A percentile compares a stretch with the other conserved stretches of the same genome.
phyloP scores from a whole-genome alignment of 495 filamentous ascomycete genomes.

The Margaritispora aquatica region DNA sequence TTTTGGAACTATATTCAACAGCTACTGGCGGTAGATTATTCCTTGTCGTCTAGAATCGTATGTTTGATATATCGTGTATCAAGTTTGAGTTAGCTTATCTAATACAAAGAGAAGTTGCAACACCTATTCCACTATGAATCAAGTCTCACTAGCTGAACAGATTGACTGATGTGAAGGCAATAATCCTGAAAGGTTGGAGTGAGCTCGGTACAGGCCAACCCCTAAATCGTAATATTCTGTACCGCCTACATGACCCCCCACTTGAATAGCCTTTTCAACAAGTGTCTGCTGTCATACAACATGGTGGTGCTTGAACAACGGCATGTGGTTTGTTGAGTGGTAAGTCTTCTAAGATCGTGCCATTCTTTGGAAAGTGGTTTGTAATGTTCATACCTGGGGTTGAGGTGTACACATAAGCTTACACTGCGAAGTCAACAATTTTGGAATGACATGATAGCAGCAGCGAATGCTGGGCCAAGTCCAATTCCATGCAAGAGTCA shows the following conservation, averaged over 20 bases:
- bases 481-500: constrained; percentile 39
- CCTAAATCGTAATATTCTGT: constrained; percentile 39
- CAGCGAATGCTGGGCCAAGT: constrained; percentile 41
- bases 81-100: too few species aligned
- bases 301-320: constrained; percentile 63
- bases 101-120: constrained; percentile 40
- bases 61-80: too few species aligned
- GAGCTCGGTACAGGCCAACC: constrained; percentile 42
- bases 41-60: too few species aligned
- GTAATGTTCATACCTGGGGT: not conserved
- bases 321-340: constrained; percentile 54
- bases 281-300: constrained; percentile 56
- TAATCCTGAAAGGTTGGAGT: constrained; percentile 61
- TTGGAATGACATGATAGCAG: constrained; percentile 49
- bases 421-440: constrained; percentile 38
- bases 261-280: constrained; percentile 63
- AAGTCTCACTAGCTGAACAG: constrained; percentile 49
- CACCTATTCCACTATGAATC: too few species aligned
- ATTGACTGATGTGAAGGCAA: constrained; percentile 43
- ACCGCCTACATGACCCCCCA: constrained; percentile 54
- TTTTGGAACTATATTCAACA: constrained; percentile 61
- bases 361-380: constrained; percentile 58
- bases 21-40: too few species aligned
- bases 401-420: not conserved
- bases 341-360: constrained; percentile 53